phyloP scores from a whole-genome alignment of 495 filamentous ascomycete genomes.

The Aspergillus kassunensis region DNA sequence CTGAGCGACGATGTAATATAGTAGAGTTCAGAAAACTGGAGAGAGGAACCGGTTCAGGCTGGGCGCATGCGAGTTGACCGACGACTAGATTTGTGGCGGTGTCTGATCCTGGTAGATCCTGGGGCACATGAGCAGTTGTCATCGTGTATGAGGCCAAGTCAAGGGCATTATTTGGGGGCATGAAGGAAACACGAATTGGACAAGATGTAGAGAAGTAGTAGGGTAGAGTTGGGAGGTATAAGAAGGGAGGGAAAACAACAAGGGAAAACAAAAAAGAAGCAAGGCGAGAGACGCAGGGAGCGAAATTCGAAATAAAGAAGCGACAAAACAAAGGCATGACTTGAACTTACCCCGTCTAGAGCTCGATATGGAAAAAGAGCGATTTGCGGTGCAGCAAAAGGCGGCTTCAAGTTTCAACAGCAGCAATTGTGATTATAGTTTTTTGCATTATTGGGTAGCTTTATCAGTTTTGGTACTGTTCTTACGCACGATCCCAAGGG shows the following conservation, averaged over 20 bases:
- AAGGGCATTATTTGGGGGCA: conserved; percentile 17
- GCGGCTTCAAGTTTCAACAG: too few species aligned
- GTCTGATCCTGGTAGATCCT: conserved; percentile 26
- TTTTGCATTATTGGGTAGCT: conserved; percentile 7
- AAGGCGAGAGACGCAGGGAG: neutral
- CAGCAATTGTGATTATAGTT: conserved; percentile 6
- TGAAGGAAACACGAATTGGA: neutral
- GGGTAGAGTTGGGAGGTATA: neutral
- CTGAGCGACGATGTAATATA: conserved; percentile 25
- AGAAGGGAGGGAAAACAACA: conserved; percentile 1
- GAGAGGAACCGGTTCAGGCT: conserved; percentile 19
- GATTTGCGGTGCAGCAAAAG: conserved; percentile 9
- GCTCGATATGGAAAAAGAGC: neutral
- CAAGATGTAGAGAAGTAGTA: neutral
- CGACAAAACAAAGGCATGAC: neutral
- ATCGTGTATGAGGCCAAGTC: conserved; percentile 19
- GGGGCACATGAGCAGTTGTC: conserved; percentile 34
- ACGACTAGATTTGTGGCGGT: conserved; percentile 19
- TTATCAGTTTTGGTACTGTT: conserved; percentile 9
- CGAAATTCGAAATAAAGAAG: neutral
- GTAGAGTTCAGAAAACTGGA: conserved; percentile 25
- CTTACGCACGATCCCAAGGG: conserved; percentile 16
- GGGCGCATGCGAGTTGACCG: conserved; percentile 18
- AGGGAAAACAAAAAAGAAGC: neutral
- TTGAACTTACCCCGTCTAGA: neutral